phyloP scores from a whole-genome alignment of 2,329 filamentous ascomycete species.

The Stemphylium beticola region DNA sequence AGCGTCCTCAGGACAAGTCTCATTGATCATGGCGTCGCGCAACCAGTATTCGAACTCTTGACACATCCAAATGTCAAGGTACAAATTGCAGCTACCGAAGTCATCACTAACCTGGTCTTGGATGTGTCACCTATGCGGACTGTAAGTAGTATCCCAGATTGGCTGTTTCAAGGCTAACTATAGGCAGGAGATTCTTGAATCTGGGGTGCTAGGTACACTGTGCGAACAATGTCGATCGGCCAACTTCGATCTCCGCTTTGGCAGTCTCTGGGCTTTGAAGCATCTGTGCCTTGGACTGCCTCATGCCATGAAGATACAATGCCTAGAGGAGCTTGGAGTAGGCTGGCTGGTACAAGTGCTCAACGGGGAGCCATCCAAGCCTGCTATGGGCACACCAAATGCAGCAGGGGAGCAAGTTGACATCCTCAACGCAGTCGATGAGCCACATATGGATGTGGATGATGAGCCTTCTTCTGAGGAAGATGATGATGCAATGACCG shows the following conservation, averaged over 20 bases:
- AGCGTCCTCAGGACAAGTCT: constrained; percentile 83
- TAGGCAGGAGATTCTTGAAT: constrained; percentile 67
- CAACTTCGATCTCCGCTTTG: constrained; percentile 78
- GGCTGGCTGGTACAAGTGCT: constrained; percentile 84
- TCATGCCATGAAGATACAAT: constrained; percentile 75
- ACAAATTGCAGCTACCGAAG: constrained; percentile 83
- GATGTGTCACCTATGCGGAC: constrained; percentile 92
- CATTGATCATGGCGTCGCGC: constrained; percentile 82
- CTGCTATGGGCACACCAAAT: constrained; percentile 62
- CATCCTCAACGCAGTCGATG: constrained; percentile 60
- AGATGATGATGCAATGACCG: constrained; percentile 56
- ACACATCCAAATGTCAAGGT: constrained; percentile 77
- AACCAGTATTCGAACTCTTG: constrained; percentile 77
- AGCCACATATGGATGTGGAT: constrained; percentile 52
- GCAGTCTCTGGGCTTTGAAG: constrained; percentile 92
- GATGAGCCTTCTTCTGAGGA: constrained; percentile 45
- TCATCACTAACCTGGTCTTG: constrained; percentile 82
- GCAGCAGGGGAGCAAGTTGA: constrained; percentile 67
- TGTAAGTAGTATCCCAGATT: constrained; percentile 58
- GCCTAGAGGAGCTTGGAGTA: constrained; percentile 77
- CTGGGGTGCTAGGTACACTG: constrained; percentile 75
- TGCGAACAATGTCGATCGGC: constrained; percentile 84
- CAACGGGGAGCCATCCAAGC: constrained; percentile 59
- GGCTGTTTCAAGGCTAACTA: constrained; percentile 14
- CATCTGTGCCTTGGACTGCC: constrained; percentile 79